Percentiles rank a stretch among this genome's conserved stretches.
Evolutionary conservation across 2,329 filamentous ascomycete genomes (phyloP).

Genomic region (Cercospora zeina): DNA sequence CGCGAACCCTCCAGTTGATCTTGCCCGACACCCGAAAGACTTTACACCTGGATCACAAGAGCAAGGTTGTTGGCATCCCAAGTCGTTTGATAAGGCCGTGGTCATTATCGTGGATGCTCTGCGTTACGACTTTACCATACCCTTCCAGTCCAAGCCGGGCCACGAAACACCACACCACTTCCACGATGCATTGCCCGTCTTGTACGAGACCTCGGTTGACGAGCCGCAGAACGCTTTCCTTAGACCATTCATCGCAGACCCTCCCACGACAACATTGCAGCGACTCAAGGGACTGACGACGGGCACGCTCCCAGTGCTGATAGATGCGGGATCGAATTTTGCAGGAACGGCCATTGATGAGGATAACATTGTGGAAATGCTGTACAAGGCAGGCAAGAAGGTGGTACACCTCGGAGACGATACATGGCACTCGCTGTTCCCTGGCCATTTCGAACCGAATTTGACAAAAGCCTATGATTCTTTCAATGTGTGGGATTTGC

Average conservation of each 20-base stretch:
- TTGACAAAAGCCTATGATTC: conserved; percentile 90
- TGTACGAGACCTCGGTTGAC: conserved; percentile 77
- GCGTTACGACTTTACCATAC: conserved; percentile 94
- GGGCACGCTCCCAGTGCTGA: conserved; percentile 89
- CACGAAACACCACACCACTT: conserved; percentile 61
- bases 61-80: conserved; percentile 92
- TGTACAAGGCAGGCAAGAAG: conserved; percentile 66
- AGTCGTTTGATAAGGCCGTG: conserved; percentile 87
- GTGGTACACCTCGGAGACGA: conserved; percentile 96
- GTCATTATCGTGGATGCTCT: conserved; percentile 90
- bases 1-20: conserved; percentile 66
- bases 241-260: conserved; percentile 93
- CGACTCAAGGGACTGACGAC: conserved; percentile 91
- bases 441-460: conserved; percentile 84
- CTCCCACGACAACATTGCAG: conserved; percentile 90
- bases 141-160: conserved; percentile 59
- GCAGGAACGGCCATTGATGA: conserved; percentile 94
- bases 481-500: conserved; percentile 96
- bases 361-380: conserved; percentile 71
- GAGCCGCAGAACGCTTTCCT: conserved; percentile 82
- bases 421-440: conserved; percentile 93
- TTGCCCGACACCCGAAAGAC: conserved; percentile 24
- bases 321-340: conserved; percentile 93
- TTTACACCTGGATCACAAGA: conserved; percentile 47
- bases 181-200: conserved; percentile 82